These are phyloP conservation scores for Cyberlindnera americana DNA, from an alignment of 805 yeast genomes.

Conservation along the genomic window DNA sequence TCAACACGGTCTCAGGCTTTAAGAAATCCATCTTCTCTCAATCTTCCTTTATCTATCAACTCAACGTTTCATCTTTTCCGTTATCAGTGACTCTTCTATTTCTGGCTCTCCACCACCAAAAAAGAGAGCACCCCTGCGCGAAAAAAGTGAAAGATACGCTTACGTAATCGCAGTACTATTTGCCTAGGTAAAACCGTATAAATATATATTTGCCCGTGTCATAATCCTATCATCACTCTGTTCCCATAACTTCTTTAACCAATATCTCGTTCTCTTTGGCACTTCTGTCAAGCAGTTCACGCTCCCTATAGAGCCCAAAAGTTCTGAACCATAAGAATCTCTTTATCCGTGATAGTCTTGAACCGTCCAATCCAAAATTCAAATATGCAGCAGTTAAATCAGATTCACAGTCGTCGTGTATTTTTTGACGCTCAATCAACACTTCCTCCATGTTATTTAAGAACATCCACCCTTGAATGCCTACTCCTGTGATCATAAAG, in stretches of 20 bases:
- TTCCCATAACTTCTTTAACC: conserved; percentile 70
- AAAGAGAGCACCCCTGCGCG: no score
- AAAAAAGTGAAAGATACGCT: no score
- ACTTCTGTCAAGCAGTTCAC: conserved; percentile 33
- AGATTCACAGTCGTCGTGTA: conserved; percentile 39
- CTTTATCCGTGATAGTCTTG: conserved; percentile 47
- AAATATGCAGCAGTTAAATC: conserved; percentile 40
- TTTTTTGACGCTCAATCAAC: conserved; percentile 28
- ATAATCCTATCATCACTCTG: no score
- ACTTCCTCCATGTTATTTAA: conserved; percentile 36
- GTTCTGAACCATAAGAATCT: conserved; percentile 57
- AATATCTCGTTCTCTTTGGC: conserved; percentile 68
- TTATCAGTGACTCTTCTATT: no score
- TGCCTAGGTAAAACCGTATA: no score
- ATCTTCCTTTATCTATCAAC: neutral
- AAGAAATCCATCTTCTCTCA: conserved; percentile 66
- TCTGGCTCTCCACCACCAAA: no score
- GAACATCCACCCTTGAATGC: conserved; percentile 39
- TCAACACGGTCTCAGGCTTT: conserved; percentile 76
- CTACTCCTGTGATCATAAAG: conserved; percentile 35
- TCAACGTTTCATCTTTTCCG: no score
- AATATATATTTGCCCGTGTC: neutral
- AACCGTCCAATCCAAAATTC: conserved; percentile 51
- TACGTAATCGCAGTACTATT: no score
- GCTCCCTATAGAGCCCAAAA: conserved; percentile 30